Base-by-base conservation (phyloP, 1,284 basidiomycete species). In the Cryptococcus floricola region DNA sequence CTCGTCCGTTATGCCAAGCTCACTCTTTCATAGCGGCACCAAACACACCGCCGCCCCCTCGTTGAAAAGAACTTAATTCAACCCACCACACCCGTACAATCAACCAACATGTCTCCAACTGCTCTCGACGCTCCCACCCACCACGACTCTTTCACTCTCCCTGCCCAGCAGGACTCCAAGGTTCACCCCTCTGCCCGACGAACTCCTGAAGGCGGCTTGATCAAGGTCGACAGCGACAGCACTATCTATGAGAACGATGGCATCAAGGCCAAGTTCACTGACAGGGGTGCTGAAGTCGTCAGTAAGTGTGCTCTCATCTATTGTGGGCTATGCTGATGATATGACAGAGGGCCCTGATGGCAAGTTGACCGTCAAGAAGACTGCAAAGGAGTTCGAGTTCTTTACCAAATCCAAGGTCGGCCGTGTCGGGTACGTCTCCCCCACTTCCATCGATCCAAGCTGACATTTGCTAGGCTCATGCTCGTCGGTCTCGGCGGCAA, bases 401-500 rank as follows among this genome's bases (percentile, higher is more conserved):
- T 88, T 88, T 79, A 98, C 95, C 62, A 82, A 85, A 72, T 83
- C 89, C 73, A 84, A 86, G 73, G 91, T 96, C 57, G 84, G 87
- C 67, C 94, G 88, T 81, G 96, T 93, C 76, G 94, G 93, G 91
- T 94, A 70, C 62, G 88, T 82, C 4, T 5, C 28, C 52, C 53
- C 5, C 41, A 41, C 7, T 13, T 31, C 12, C 4, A 16, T 16
- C 34, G 28, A 45, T 25, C 27, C 23, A 39, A 5, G 44, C 19
- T 39, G 18, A 38, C 2, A 18, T 25, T 27, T 14, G n/a, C 28
- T 63, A 95, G 95, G 59, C 83, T 98, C 65, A 90, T 98, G 89
- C 88, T 98, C 83, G 88, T 98, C 71, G 95, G 95, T 63, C 80
- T 94, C 64, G 95, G 95, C 64, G 95, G 95, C 59, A 98, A 98